phyloP scores from a whole-genome alignment of 2,329 filamentous ascomycete genomes.

The Elsinoe ampelina region DNA sequence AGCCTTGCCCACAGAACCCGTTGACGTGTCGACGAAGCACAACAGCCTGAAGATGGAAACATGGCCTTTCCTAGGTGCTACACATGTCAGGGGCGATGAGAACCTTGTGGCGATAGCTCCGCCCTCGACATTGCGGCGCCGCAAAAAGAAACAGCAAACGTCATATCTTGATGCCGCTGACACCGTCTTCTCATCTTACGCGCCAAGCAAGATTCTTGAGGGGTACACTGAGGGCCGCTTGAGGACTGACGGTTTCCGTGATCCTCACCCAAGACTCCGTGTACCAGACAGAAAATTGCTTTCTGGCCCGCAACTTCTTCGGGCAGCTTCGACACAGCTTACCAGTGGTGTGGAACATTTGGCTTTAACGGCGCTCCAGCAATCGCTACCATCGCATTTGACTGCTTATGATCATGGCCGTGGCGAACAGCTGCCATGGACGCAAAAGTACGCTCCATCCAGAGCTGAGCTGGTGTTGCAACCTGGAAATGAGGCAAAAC shows the following conservation, averaged over 20 bases:
- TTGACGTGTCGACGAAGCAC: conserved; percentile 44
- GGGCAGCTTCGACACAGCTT: not conserved
- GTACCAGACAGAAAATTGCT: conserved; percentile 26
- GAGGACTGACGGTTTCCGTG: conserved; percentile 14
- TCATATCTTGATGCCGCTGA: not conserved
- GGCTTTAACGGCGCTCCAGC: conserved; percentile 51
- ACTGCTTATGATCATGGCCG: conserved; percentile 72
- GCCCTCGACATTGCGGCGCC: not conserved
- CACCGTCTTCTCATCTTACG: not conserved
- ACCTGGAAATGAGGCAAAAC: conserved; percentile 54
- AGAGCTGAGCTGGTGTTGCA: conserved; percentile 67
- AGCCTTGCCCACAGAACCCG: conserved; percentile 16
- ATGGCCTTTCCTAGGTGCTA: conserved; percentile 61
- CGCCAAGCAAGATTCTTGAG: not conserved
- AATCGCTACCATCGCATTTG: conserved; percentile 50
- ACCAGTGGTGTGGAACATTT: conserved; percentile 38
- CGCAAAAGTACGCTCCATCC: conserved; percentile 73
- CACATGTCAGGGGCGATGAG: conserved; percentile 50
- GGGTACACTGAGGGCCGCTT: not conserved
- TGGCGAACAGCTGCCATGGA: conserved; percentile 67
- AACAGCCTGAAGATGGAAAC: conserved; percentile 54
- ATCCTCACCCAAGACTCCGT: conserved; percentile 17
- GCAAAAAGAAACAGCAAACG: not conserved
- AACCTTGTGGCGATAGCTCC: not conserved
- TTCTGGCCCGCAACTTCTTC: conserved; percentile 29